Evolutionary conservation across 805 yeast species (phyloP).

Genomic region (Wickerhamiella australiensis): DNA sequence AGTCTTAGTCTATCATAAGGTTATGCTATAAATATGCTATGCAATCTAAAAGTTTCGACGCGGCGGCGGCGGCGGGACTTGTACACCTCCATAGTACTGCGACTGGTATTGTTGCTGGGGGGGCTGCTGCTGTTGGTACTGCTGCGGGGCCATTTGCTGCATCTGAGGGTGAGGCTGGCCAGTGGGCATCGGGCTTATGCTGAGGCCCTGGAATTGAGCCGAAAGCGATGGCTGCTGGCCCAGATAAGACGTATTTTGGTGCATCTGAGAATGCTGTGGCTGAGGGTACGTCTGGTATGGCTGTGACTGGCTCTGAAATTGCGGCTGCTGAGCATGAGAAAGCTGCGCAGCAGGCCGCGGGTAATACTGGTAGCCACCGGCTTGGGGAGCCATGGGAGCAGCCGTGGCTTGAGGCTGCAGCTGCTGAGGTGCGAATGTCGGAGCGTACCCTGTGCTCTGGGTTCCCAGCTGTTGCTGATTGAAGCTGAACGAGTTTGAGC

Average conservation of each 20-base stretch:
- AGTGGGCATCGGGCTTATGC: slow-evolving; percentile 2
- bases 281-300: background rate
- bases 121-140: slow-evolving; percentile 5
- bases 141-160: slow-evolving; percentile 6
- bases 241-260: background rate
- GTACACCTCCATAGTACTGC: slow-evolving; percentile 12
- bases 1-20: too few relatives aligned
- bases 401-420: background rate
- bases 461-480: background rate
- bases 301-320: background rate
- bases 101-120: slow-evolving; percentile 1
- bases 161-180: too few relatives aligned
- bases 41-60: background rate
- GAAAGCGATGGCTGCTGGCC: background rate
- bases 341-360: background rate
- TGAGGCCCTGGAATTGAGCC: background rate
- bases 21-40: slow-evolving; percentile 3
- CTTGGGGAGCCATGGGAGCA: background rate
- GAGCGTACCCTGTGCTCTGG: background rate
- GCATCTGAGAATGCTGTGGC: background rate
- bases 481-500: background rate
- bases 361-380: background rate
- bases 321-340: background rate
- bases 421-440: background rate
- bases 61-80: slow-evolving; percentile 12